Evolutionary conservation across 2,329 filamentous ascomycete genomes (phyloP).

Genomic region (Aspergillus melleus): DNA sequence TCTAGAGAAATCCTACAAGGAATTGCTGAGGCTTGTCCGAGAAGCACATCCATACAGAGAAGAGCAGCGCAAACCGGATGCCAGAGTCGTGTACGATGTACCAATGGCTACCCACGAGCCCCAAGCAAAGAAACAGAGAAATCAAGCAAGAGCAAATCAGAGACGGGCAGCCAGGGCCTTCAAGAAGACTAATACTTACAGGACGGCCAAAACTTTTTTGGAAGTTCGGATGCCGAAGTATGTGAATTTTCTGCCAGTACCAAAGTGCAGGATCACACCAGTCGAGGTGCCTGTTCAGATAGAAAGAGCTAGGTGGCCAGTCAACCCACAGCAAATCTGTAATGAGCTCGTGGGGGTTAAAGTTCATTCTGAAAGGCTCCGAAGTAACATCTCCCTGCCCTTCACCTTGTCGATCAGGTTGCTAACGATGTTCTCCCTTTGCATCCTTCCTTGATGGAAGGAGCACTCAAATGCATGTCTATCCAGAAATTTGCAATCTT

Average conservation of each 20-base stretch:
- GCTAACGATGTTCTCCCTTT: not conserved
- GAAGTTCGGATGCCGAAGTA: not conserved
- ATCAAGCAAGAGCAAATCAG: no score
- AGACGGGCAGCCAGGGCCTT: no score
- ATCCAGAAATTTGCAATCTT: slow-evolving; percentile 24
- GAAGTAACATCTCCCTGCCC: slow-evolving; percentile 18
- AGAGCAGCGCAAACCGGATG: not conserved
- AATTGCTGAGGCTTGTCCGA: not conserved
- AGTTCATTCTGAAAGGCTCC: slow-evolving; percentile 15
- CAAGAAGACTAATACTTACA: no score
- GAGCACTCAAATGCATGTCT: no score
- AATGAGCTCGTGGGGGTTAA: slow-evolving; percentile 8
- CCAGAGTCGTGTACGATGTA: not conserved
- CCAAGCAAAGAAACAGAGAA: no score
- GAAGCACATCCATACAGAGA: not conserved
- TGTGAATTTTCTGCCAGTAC: slow-evolving; percentile 23
- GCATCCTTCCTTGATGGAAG: not conserved
- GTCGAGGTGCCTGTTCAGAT: slow-evolving; percentile 8
- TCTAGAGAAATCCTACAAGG: slow-evolving; percentile 3
- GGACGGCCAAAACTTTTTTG: no score
- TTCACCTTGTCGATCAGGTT: not conserved
- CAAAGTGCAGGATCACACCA: slow-evolving; percentile 16
- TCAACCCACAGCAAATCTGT: slow-evolving; percentile 16
- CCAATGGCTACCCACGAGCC: no score
- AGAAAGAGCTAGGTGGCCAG: slow-evolving; percentile 19